Evolutionary conservation across 2,329 filamentous ascomycete genomes (phyloP), one percentile per base, ranked within the genome.

Genomic region (Fusarium sp.): DNA sequence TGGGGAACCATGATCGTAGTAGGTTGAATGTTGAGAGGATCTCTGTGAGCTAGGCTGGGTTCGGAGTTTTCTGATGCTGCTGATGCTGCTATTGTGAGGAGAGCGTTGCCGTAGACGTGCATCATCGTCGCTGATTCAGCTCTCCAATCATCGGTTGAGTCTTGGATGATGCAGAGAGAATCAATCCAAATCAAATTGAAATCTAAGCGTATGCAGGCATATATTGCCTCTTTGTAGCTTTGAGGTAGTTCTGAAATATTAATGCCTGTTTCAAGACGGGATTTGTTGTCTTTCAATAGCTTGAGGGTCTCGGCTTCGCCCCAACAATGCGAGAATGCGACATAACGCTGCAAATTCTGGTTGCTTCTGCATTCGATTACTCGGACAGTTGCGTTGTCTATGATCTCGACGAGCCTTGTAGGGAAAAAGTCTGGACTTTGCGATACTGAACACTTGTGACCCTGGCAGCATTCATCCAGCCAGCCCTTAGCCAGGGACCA

Each of bases 281-380:
- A 6, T n/a, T 52, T 43, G 30, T 66, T 66, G 17, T 20, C 20
- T 5, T 30, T 33, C 4, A 66, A 35, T 10, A 66, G 45, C 35
- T 57, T 66, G 22, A 66, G 58, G 20, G 65, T 60, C 32, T 62
- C 35, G 27, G 35, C 33, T 22, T 37, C 11, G 7, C 65, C 57
- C 65, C 65, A 66, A n/a, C 58, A 66, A 45, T 66, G 65, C 14
- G 65, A 66, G 35, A 66, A 56, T 15, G 65, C 65, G 14, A 37
- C 47, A 2, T 66, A 66, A 20, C 45, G 56, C 30, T 30, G 45
- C 3, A 17, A 20, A 2, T 35, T 17, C 1, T n/a, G 22, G 10
- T 2, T 57, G 6, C 20, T 27, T 4, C 12, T 22, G 33, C 17
- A 6, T 27, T 52, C 10, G 7, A 66, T 32, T 17, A 66, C 27